Evolutionary conservation across 1,139 yeast species (phyloP), one percentile per base, ranked within the genome.

Genomic region (Diutina catenulata): DNA sequence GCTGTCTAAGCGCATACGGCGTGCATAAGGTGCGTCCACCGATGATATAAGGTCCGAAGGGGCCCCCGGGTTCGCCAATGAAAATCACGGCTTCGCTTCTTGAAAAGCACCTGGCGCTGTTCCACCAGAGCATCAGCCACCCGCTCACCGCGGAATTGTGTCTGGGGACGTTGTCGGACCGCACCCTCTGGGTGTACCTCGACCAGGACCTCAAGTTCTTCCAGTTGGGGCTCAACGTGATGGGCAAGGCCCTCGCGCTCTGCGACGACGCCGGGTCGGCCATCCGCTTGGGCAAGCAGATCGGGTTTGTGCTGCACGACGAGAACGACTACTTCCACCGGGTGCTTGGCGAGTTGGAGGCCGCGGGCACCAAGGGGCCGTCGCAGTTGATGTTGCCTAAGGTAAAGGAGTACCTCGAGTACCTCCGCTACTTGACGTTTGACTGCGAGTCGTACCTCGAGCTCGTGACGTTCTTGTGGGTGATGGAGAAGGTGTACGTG

Each of bases 191-290:
- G 47, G 59, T 67, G 1, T 73, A 72, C 45, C 48, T 72, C 39
- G 57, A 59, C 5, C 78, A 73, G 47, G 79, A 72, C 47, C 51
- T 68, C 41, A 62, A 61, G 42, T 72, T 63, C 45, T 72, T 72
- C 47, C 62, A 64, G 35, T 43, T 55, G 4, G 67, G 74, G 1
- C 45, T 72, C 37, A 60, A 60, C 36, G 46, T 70, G 5, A 57
- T 70, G 19, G 74, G 74, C 9, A 68, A 61, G 41, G 57, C 68
- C 1, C 53, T 74, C 28, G 61, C 71, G 0, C 43, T 56, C 27
- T 69, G 76, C 43, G 71, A 68, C 37, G 51, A 60, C 26, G 49
- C 58, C 1, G 42, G 50, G 2, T 48, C 74, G 0, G 53, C 63
- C 16, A 51, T 70, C 14, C 49, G 52, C 0, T 45, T 72, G 24